Evolutionary conservation across 192 early-diverging fungal species (phyloP).

Genomic region (Backusella psychrophila): DNA sequence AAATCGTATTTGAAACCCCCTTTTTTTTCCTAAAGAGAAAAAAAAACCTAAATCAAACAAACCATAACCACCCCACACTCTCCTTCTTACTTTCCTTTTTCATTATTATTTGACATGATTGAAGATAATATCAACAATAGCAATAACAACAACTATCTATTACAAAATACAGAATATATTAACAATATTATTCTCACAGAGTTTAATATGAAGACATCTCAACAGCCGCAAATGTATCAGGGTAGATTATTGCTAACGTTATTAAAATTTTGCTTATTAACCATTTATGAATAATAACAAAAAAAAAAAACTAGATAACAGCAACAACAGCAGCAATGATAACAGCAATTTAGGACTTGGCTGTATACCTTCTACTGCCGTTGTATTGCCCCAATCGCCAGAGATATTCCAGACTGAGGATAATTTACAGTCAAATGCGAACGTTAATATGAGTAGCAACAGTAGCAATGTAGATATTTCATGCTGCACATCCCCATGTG

Average conservation of each 20-base stretch:
- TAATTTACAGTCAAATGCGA: not conserved
- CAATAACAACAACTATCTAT: not conserved
- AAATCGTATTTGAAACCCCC: not conserved
- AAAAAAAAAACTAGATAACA: not conserved
- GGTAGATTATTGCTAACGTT: constrained; percentile 1
- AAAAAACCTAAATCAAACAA: not conserved
- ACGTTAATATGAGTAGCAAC: not conserved
- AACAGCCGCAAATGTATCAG: not conserved
- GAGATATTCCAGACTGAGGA: not conserved
- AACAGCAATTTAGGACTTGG: not conserved
- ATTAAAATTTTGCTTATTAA: not conserved
- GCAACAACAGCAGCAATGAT: not conserved
- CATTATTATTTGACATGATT: constrained; percentile 2
- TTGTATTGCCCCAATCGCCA: constrained; percentile 8
- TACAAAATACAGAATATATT: not conserved
- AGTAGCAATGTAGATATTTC: constrained; percentile 5
- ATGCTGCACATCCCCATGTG: constrained; percentile 13
- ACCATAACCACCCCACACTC: not conserved
- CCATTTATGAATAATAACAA: not conserved
- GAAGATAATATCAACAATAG: not conserved
- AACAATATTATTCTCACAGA: not conserved
- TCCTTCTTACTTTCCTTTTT: constrained; percentile 11
- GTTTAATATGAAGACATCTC: not conserved
- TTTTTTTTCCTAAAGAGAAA: not conserved
- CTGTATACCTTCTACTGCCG: not conserved